Evolutionary conservation across 148 eudicot genomes (phyloP).

Genomic region (Fagopyrum tataricum): DNA sequence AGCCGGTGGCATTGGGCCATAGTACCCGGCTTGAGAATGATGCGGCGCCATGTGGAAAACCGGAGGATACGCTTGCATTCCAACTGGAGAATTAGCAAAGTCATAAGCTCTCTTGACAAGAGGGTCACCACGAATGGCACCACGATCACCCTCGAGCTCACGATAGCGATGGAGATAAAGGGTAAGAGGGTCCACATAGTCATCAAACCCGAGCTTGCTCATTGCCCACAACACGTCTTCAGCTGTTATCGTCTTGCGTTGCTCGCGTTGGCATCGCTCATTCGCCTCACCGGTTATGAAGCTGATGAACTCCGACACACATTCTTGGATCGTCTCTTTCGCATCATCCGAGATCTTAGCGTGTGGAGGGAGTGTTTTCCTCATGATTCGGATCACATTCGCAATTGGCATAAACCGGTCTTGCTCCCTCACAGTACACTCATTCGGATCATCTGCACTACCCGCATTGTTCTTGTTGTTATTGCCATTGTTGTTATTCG

Average conservation of each 20-base stretch:
- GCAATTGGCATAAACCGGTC: slow-evolving; percentile 98
- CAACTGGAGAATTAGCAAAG: background rate
- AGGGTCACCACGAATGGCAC: background rate
- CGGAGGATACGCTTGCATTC: slow-evolving; percentile 2
- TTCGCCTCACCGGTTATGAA: slow-evolving; percentile 94
- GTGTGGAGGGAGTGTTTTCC: slow-evolving; percentile 81
- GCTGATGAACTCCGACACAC: slow-evolving; percentile 94
- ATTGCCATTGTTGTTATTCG: background rate
- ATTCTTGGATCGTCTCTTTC: slow-evolving; percentile 87
- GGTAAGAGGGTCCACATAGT: slow-evolving; percentile 88
- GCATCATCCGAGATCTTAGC: slow-evolving; percentile 92
- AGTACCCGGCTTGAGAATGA: background rate
- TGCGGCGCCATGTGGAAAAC: background rate
- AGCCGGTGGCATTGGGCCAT: background rate
- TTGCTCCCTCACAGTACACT: slow-evolving; percentile 78
- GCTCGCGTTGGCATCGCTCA: slow-evolving; percentile 89
- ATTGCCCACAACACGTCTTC: slow-evolving; percentile 95
- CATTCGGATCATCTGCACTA: slow-evolving; percentile 16
- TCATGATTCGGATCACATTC: slow-evolving; percentile 87
- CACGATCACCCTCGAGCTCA: slow-evolving; percentile 14
- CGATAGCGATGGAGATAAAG: slow-evolving; percentile 73
- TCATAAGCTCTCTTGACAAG: slow-evolving; percentile 1
- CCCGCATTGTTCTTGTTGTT: background rate
- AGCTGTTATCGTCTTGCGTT: slow-evolving; percentile 90
- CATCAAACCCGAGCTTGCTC: slow-evolving; percentile 93